Base-by-base conservation (phyloP, 768 basidiomycete species). In the Collybia sordida region DNA sequence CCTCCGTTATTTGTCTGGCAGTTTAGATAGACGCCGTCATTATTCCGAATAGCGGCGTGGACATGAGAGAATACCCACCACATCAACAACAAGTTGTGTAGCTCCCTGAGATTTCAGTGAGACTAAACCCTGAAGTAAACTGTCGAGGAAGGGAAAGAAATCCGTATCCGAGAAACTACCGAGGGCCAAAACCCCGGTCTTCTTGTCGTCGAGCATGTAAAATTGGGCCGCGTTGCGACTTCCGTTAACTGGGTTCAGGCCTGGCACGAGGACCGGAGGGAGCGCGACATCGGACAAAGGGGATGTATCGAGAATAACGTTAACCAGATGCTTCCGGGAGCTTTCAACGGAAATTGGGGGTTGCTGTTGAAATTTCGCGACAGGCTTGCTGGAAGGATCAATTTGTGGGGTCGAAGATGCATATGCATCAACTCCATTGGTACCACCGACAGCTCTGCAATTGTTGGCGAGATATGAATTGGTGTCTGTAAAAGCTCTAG, bases 121-220 rank as follows among this genome's bases (percentile, higher is more conserved):
- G 45, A 70, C 57, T 52, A 83, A 57, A 8, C 82, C 82, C 15
- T 65, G 59, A 41, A 83, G 49, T 42, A 86, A 56, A 31, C 70
- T 69, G 27, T 59, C 51, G 47, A 74, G 66, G 54, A 83, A 78
- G 6, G 51, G 51, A 25, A 62, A 62, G 52, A 76, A 79, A 50
- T 70, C 68, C 34, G 57, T 60, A 2, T 74, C 78, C 1, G 77
- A 75, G 63, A 84, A 84, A 60, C 80, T 82, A 15, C 82, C 81
- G 4, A 84, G 71, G 4, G 80, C 78, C 31, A 83, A 66, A 11
- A 83, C 77, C 34, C 82, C 82, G 3, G 81, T 83, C 47, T 64
- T 70, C 18, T 69, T 70, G 53, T 82, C 81, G 3, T 71, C 62
- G n/a, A 82, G 65, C 59, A 82, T 59, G 56, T 75, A 81, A 58